These are phyloP conservation scores for Spinellus fusiger DNA, from an alignment of 192 early-diverging fungal species.

Conservation along the genomic window DNA sequence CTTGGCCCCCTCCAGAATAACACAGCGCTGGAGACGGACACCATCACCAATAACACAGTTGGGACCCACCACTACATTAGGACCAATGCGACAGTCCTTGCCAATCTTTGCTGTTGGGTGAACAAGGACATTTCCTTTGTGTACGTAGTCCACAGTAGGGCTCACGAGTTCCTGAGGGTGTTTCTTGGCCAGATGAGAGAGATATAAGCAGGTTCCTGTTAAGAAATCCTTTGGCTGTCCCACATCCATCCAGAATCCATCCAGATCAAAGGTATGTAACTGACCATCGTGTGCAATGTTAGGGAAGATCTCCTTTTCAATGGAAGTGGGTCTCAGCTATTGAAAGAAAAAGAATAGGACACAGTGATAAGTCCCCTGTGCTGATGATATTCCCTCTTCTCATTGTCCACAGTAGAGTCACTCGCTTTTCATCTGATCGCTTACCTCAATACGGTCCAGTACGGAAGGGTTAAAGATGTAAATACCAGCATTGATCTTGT, in stretches of 20 bases:
- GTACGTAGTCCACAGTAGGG: conserved; percentile 59
- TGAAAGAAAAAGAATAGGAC: neutral
- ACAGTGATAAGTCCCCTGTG: too few species aligned
- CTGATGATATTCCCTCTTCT: too few species aligned
- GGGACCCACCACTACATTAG: conserved; percentile 95
- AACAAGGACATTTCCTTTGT: conserved; percentile 88
- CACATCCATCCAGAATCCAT: conserved; percentile 99
- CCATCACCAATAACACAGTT: conserved; percentile 89
- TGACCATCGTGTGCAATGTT: conserved; percentile 79
- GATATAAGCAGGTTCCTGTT: conserved; percentile 90
- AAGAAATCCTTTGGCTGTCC: conserved; percentile 99
- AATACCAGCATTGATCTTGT: conserved; percentile 99
- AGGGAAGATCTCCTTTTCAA: conserved; percentile 98
- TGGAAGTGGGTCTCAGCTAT: conserved; percentile 89
- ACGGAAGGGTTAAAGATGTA: conserved; percentile 95
- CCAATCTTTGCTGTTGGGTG: conserved; percentile 91
- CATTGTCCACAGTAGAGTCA: too few species aligned
- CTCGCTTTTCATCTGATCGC: neutral
- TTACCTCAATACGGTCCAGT: conserved; percentile 82
- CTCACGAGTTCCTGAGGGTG: conserved; percentile 66
- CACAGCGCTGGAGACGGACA: conserved; percentile 84
- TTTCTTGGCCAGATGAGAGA: conserved; percentile 74
- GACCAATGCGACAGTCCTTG: conserved; percentile 94
- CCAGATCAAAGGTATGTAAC: conserved; percentile 90
- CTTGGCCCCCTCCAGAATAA: conserved; percentile 77